A percentile compares a stretch with the other conserved stretches of the same genome.
Conservation (phyloP, 768 basidiomycete genomes). For the Filobasidium wieringae region DNA sequence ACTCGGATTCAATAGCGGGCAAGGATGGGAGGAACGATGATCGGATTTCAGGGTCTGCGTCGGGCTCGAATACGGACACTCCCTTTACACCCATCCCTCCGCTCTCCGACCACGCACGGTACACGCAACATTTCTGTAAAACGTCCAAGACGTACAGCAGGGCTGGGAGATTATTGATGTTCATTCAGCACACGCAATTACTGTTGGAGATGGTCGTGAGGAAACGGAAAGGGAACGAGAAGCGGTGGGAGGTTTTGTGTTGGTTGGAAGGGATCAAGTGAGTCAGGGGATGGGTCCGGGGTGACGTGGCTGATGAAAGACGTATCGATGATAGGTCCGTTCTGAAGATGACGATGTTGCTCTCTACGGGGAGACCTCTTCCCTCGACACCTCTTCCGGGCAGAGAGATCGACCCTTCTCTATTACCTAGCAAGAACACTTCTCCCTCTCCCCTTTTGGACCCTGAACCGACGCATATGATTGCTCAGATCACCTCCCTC, state of each 20-base stretch:
- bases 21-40: no score
- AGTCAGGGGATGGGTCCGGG: slow-evolving; percentile 24
- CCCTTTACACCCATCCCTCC: no score
- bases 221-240: slow-evolving; percentile 54
- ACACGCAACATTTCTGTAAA: slow-evolving; percentile 75
- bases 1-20: no score
- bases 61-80: no score
- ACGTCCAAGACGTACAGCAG: slow-evolving; percentile 61
- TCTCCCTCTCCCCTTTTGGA: not conserved
- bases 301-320: not conserved
- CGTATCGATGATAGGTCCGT: not conserved
- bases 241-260: slow-evolving; percentile 65
- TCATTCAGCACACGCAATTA: slow-evolving; percentile 69
- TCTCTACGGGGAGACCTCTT: slow-evolving; percentile 52
- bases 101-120: slow-evolving; percentile 59
- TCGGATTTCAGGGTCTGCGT: no score
- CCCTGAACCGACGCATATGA: slow-evolving; percentile 36
- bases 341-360: not conserved
- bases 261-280: slow-evolving; percentile 76
- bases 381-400: slow-evolving; percentile 70
- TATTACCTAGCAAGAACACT: slow-evolving; percentile 43
- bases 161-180: slow-evolving; percentile 60
- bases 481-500: slow-evolving; percentile 38
- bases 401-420: slow-evolving; percentile 70
- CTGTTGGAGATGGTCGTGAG: slow-evolving; percentile 78